Evolutionary conservation across 2,329 filamentous ascomycete genomes (phyloP).

Genomic region (Cladophialophora immunda): DNA sequence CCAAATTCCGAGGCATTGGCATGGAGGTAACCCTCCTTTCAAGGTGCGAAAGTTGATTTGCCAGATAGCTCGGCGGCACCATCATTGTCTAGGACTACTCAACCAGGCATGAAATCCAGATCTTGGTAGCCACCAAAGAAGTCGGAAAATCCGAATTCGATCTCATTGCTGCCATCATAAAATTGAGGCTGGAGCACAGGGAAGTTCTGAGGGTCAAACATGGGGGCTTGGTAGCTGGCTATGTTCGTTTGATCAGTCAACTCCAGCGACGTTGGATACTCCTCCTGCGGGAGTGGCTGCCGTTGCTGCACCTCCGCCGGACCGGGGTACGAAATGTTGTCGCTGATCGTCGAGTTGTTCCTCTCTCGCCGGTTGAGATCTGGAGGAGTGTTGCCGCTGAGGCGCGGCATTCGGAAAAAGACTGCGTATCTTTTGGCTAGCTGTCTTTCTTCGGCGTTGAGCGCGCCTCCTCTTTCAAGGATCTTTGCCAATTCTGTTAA

Average conservation of each 20-base stretch:
- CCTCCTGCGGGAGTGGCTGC: slow-evolving; percentile 8
- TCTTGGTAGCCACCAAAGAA: slow-evolving; percentile 32
- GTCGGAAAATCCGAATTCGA: slow-evolving; percentile 32
- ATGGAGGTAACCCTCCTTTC: background rate
- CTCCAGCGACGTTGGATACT: slow-evolving; percentile 19
- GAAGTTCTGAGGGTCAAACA: slow-evolving; percentile 29
- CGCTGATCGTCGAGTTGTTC: slow-evolving; percentile 13
- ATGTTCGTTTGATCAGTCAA: slow-evolving; percentile 7
- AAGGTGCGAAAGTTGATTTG: background rate
- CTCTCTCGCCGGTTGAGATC: slow-evolving; percentile 14
- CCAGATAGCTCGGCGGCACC: background rate
- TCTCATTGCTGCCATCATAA: slow-evolving; percentile 25
- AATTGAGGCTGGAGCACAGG: slow-evolving; percentile 18
- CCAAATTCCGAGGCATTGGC: background rate
- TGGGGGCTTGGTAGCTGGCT: slow-evolving; percentile 20
- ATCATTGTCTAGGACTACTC: background rate
- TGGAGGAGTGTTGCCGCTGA: slow-evolving; percentile 23
- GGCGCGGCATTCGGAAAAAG: slow-evolving; percentile 34
- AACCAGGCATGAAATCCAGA: slow-evolving; percentile 20
- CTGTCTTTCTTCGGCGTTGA: slow-evolving; percentile 28
- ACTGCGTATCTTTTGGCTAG: slow-evolving; percentile 33
- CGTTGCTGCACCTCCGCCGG: slow-evolving; percentile 24
- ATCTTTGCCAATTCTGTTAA: slow-evolving; percentile 31
- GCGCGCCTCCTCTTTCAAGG: slow-evolving; percentile 25
- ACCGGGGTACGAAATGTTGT: slow-evolving; percentile 13